These are phyloP conservation scores for Senecio squalidus DNA, from an alignment of 140 eudicot species.

Conservation along the genomic window DNA sequence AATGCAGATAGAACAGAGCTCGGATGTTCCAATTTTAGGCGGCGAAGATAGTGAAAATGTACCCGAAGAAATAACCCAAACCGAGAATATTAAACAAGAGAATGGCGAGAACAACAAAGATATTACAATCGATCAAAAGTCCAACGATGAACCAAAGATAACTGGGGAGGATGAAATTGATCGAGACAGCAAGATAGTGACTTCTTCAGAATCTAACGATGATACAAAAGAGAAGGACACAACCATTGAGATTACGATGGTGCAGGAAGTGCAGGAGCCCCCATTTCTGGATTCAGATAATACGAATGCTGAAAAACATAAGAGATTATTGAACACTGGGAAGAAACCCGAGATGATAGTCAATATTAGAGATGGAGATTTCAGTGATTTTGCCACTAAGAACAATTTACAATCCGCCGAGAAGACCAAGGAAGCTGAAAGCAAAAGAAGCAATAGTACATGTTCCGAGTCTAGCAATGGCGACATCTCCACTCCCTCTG, in stretches of 20 bases:
- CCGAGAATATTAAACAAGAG: background rate
- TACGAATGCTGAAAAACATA: background rate
- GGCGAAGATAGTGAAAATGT: background rate
- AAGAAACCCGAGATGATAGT: slow-evolving; percentile 6
- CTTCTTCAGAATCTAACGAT: background rate
- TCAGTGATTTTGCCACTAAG: slow-evolving; percentile 3
- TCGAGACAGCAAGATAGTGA: background rate
- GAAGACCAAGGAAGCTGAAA: background rate
- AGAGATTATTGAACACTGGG: background rate
- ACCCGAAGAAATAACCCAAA: background rate
- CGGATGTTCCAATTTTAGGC: background rate
- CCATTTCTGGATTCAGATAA: background rate
- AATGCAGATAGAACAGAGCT: slow-evolving; percentile 8
- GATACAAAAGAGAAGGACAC: slow-evolving; percentile 3
- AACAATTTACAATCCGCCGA: background rate
- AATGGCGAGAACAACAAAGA: background rate
- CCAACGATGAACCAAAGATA: slow-evolving; percentile 8
- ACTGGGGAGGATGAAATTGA: slow-evolving; percentile 1
- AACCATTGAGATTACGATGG: slow-evolving; percentile 10
- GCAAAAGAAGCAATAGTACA: slow-evolving; percentile 24
- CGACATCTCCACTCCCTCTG: slow-evolving; percentile 21
- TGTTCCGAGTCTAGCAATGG: slow-evolving; percentile 27
- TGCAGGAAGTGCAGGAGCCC: slow-evolving; percentile 18
- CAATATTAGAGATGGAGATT: background rate
- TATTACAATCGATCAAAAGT: background rate